phyloP scores from a whole-genome alignment of 2,329 filamentous ascomycete species.

The Ophiostoma montium region DNA sequence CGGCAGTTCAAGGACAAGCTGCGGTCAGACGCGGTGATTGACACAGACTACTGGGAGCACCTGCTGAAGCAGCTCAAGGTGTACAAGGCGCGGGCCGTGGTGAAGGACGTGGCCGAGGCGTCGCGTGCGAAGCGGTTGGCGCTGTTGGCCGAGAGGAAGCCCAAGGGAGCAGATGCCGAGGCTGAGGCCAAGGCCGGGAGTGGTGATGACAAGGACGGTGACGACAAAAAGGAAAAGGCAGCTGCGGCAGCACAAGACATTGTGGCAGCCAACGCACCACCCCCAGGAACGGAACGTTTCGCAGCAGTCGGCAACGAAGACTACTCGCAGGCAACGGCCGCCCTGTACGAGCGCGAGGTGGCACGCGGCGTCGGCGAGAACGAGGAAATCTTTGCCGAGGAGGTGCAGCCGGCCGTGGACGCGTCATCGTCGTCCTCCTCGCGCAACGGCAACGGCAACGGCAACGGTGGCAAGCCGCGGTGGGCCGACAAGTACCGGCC shows the following conservation, averaged over 20 bases:
- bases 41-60: constrained; percentile 96
- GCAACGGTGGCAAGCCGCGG: constrained; percentile 43
- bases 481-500: constrained; percentile 80
- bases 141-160: constrained; percentile 38
- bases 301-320: constrained; percentile 57
- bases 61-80: constrained; percentile 70
- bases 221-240: background rate
- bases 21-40: constrained; percentile 77
- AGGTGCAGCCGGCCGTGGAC: constrained; percentile 41
- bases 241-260: background rate
- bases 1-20: constrained; percentile 77
- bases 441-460: no score
- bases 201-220: background rate
- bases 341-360: constrained; percentile 82
- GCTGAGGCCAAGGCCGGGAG: background rate
- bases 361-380: constrained; percentile 84
- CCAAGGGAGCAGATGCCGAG: background rate
- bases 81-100: constrained; percentile 71
- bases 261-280: constrained; percentile 17
- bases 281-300: constrained; percentile 52
- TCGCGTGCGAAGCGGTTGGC: constrained; percentile 58
- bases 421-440: background rate
- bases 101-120: constrained; percentile 20
- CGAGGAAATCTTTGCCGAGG: constrained; percentile 87
- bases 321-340: constrained; percentile 75